A percentile compares a stretch with the other conserved stretches of the same genome.
phyloP scores from a whole-genome alignment of 495 filamentous ascomycete species.

The Penicillium arizonense region DNA sequence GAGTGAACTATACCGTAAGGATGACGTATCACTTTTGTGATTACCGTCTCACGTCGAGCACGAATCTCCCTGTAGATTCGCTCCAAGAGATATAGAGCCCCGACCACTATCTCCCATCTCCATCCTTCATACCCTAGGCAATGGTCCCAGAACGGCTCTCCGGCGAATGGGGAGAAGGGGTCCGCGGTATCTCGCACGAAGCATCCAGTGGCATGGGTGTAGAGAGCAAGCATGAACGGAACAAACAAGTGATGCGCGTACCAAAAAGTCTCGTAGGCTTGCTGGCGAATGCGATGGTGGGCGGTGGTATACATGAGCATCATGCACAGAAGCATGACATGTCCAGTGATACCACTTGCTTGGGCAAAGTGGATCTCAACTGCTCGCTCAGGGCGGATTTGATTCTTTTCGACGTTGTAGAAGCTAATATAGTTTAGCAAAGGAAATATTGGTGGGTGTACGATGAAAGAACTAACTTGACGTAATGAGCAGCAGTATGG shows the following conservation, averaged over 20 bases:
- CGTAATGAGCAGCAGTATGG: slow-evolving; percentile 82
- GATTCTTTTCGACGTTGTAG: slow-evolving; percentile 87
- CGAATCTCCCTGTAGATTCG: slow-evolving; percentile 91
- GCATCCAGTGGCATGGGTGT: slow-evolving; percentile 94
- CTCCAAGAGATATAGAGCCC: slow-evolving; percentile 80
- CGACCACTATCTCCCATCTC: slow-evolving; percentile 94
- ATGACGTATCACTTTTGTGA: slow-evolving; percentile 90
- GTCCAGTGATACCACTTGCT: slow-evolving; percentile 89
- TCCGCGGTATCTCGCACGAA: slow-evolving; percentile 79
- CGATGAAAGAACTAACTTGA: slow-evolving; percentile 67
- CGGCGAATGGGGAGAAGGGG: slow-evolving; percentile 81
- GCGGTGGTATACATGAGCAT: slow-evolving; percentile 97
- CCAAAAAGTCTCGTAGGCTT: slow-evolving; percentile 98
- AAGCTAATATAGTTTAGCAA: slow-evolving; percentile 59
- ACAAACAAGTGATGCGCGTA: slow-evolving; percentile 98
- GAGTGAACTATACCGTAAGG: slow-evolving; percentile 73
- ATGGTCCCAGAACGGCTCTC: slow-evolving; percentile 79
- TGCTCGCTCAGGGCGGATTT: slow-evolving; percentile 76
- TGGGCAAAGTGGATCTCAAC: slow-evolving; percentile 92
- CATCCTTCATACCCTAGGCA: slow-evolving; percentile 96
- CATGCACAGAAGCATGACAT: slow-evolving; percentile 99
- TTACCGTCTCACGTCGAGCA: slow-evolving; percentile 75
- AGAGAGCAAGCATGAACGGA: slow-evolving; percentile 88
- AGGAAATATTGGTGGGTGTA: background rate
- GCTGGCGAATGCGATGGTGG: slow-evolving; percentile 89